phyloP scores from a whole-genome alignment of 306 rosid species.

The Benincasa hispida region DNA sequence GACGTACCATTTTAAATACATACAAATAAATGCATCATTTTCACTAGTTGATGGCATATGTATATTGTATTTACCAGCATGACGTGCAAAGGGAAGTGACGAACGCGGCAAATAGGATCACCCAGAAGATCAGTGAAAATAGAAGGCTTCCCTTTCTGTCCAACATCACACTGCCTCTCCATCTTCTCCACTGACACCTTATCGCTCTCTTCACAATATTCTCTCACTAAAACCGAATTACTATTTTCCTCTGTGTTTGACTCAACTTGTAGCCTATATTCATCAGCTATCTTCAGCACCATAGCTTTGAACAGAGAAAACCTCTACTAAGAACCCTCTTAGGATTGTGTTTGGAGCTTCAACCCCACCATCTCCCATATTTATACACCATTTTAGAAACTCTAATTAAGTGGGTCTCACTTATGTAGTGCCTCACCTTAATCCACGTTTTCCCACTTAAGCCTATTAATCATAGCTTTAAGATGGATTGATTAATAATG shows the following conservation, averaged over 20 bases:
- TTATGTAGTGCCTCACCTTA: neutral
- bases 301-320: constrained; percentile 11
- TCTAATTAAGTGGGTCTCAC: constrained; percentile 7
- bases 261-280: constrained; percentile 17
- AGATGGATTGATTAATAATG: constrained; percentile 1
- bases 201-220: constrained; percentile 56
- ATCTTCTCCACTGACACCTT: constrained; percentile 57
- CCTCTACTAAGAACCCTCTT: neutral
- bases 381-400: neutral
- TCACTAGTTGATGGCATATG: neutral
- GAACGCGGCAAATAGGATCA: constrained; percentile 75
- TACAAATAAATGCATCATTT: neutral
- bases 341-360: constrained; percentile 7
- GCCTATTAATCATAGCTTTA: constrained; percentile 8
- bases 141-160: constrained; percentile 52
- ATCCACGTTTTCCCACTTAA: constrained; percentile 12
- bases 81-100: constrained; percentile 56
- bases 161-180: constrained; percentile 66
- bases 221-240: constrained; percentile 23
- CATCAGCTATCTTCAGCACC: constrained; percentile 56
- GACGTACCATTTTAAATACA: neutral
- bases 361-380: neutral
- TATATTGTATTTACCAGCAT: constrained; percentile 58
- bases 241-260: neutral
- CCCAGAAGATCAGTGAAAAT: constrained; percentile 85